Evolutionary conservation across 1,284 basidiomycete genomes (phyloP).

Genomic region (Rhodotorula sp.): DNA sequence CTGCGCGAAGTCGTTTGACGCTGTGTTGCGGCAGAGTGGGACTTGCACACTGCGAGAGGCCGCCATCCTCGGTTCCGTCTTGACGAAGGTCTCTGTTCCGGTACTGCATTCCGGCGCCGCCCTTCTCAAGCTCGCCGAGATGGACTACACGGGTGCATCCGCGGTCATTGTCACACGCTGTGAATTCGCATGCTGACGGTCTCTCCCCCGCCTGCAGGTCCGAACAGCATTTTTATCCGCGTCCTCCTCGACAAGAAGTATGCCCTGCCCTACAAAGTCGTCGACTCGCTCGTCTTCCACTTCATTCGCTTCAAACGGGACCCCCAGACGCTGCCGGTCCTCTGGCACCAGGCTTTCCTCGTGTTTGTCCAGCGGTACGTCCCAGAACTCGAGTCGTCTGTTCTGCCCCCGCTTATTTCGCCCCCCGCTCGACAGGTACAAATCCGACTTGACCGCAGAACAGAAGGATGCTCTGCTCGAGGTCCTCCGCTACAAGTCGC

Average conservation of each 20-base stretch:
- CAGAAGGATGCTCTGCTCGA: constrained; percentile 98
- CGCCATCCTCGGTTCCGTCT: constrained; percentile 86
- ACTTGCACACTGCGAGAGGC: constrained; percentile 89
- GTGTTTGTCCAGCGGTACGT: constrained; percentile 86
- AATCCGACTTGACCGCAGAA: constrained; percentile 92
- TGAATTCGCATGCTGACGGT: not conserved
- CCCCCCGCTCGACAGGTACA: constrained; percentile 63
- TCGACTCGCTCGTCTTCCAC: constrained; percentile 96
- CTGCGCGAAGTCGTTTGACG: not conserved
- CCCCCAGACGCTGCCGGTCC: constrained; percentile 72
- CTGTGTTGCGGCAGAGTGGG: constrained; percentile 56
- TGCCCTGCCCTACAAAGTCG: constrained; percentile 95
- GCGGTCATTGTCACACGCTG: not conserved
- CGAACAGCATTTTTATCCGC: constrained; percentile 95
- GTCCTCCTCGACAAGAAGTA: constrained; percentile 98
- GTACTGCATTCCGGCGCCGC: constrained; percentile 96
- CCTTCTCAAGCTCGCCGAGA: constrained; percentile 84
- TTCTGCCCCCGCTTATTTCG: not conserved
- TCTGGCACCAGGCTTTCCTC: constrained; percentile 97
- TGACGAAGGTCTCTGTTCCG: constrained; percentile 89
- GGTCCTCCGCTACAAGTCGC: constrained; percentile 80
- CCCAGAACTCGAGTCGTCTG: not conserved
- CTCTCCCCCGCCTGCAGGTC: constrained; percentile 56
- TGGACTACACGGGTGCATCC: constrained; percentile 83
- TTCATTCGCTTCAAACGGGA: constrained; percentile 79